A percentile compares a stretch with the other conserved stretches of the same genome.
Conservation (phyloP, 352 stramenopile genomes). For the Aphanomyces stellatus region DNA sequence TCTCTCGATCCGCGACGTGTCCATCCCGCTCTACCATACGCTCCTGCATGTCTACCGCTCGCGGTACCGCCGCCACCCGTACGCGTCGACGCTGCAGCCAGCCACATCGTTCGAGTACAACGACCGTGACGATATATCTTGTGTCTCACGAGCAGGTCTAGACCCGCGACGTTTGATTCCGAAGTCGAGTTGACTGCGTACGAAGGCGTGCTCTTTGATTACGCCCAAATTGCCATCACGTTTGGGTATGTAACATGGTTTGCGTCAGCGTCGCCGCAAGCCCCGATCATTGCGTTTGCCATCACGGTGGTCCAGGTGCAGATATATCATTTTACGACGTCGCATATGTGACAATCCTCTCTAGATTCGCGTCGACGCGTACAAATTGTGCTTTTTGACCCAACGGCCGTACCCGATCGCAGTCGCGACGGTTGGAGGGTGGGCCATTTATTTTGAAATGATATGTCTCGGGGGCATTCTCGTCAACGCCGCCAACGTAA, state of each 20-base stretch:
- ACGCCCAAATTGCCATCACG: slow-evolving; percentile 53
- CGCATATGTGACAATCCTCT: slow-evolving; percentile 17
- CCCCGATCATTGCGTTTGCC: slow-evolving; percentile 35
- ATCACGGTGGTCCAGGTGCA: slow-evolving; percentile 21
- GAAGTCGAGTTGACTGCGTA: slow-evolving; percentile 44
- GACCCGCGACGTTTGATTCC: slow-evolving; percentile 20
- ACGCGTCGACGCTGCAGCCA: not conserved
- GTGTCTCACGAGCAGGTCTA: too few species aligned
- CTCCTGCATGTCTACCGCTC: slow-evolving; percentile 16
- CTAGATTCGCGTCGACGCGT: slow-evolving; percentile 58
- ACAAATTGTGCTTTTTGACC: slow-evolving; percentile 45
- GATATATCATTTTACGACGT: not conserved
- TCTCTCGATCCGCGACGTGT: slow-evolving; percentile 29
- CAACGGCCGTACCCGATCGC: slow-evolving; percentile 54
- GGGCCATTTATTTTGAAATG: slow-evolving; percentile 45
- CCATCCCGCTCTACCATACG: slow-evolving; percentile 21
- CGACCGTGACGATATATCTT: too few species aligned
- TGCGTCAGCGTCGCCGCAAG: slow-evolving; percentile 34
- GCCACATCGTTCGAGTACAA: too few species aligned
- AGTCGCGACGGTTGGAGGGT: slow-evolving; percentile 47
- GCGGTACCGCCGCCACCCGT: not conserved
- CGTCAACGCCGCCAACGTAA: slow-evolving; percentile 47
- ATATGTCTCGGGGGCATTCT: slow-evolving; percentile 40
- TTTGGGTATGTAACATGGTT: slow-evolving; percentile 65
- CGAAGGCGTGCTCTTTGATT: slow-evolving; percentile 68